These are phyloP conservation scores for Nothophaeocryptopus gaeumannii DNA, from an alignment of 2,329 filamentous ascomycete species.

Conservation along the genomic window DNA sequence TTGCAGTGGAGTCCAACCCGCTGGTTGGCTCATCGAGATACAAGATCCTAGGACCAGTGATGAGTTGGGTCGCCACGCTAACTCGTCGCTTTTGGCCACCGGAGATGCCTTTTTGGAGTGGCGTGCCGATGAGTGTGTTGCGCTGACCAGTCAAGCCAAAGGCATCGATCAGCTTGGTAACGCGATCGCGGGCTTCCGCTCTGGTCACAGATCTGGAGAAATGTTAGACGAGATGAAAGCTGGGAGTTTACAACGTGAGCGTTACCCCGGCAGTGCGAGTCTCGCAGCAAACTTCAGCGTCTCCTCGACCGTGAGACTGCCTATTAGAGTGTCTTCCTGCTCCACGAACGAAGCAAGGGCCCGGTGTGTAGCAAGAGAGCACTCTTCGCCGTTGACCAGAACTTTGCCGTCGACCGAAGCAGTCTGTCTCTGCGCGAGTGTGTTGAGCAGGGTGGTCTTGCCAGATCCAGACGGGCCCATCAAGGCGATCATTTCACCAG, in stretches of 20 bases:
- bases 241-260: slow-evolving; percentile 35
- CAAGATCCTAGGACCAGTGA: slow-evolving; percentile 72
- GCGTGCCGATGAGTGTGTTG: slow-evolving; percentile 70
- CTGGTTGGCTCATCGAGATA: slow-evolving; percentile 81
- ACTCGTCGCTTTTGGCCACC: slow-evolving; percentile 78
- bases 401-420: slow-evolving; percentile 51
- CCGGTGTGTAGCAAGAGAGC: slow-evolving; percentile 35
- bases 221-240: slow-evolving; percentile 2
- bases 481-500: slow-evolving; percentile 69
- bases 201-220: slow-evolving; percentile 54
- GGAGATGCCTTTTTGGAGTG: slow-evolving; percentile 74
- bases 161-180: slow-evolving; percentile 61
- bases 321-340: slow-evolving; percentile 79
- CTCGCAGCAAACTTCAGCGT: slow-evolving; percentile 73
- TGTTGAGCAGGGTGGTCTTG: slow-evolving; percentile 79
- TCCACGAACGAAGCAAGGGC: slow-evolving; percentile 72
- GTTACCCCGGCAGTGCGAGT: slow-evolving; percentile 48
- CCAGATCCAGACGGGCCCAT: slow-evolving; percentile 71
- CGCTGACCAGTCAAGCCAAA: slow-evolving; percentile 70
- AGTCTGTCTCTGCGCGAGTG: slow-evolving; percentile 61
- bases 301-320: slow-evolving; percentile 72
- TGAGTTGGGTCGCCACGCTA: slow-evolving; percentile 73
- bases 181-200: slow-evolving; percentile 56
- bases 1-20: slow-evolving; percentile 73
- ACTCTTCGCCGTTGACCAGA: slow-evolving; percentile 58